Evolutionary conservation across 805 yeast species (phyloP), one percentile per base, ranked within the genome.

Genomic region (Wickerhamomyces queroliae): DNA sequence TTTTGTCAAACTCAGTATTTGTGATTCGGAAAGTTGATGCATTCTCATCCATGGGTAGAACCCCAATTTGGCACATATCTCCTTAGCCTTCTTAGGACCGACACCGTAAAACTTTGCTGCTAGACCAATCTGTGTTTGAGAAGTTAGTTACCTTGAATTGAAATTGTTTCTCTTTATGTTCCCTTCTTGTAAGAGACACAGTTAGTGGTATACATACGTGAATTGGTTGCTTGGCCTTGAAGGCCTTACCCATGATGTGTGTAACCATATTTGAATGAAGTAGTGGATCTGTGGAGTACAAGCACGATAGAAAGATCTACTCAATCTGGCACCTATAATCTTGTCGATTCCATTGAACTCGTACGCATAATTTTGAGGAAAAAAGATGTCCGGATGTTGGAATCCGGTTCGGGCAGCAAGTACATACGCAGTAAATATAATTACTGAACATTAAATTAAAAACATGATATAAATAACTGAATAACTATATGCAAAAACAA

Each of bases 21-120:
- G 95, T 21, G 88, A 85, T 63, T 93, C 98, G 22, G 83, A 69
- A 28, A 93, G 74, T 63, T 93, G 95, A 59, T 86, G 93, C 85
- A 90, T 83, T 64, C 95, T 78, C 95, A 91, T 90, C 58, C 75
- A 70, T 34, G 98, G 98, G 56, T 90, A 91, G 43, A 93, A 75
- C 10, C 96, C 96, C 18, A 91, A 76, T 57, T 80, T 87, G 29
- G 97, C 80, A 59, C 96, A 89, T 38, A 93, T 69, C 52, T 70
- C 69, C 46, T 75, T 76, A 2, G 97, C 91, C 9, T 84, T 78
- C 39, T 66, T 61, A 34, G 66, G 62, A n/a, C 98, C 96, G 30
- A 93, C 69, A 23, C 98, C 99, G 58, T 85, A 90, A 48, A 93
- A 82, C 46, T 80, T 81, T 41, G 83, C 74, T 19, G 90, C 80